These are phyloP conservation scores for Brassica nigra DNA, from an alignment of 345 rosid species.

Conservation along the genomic window DNA sequence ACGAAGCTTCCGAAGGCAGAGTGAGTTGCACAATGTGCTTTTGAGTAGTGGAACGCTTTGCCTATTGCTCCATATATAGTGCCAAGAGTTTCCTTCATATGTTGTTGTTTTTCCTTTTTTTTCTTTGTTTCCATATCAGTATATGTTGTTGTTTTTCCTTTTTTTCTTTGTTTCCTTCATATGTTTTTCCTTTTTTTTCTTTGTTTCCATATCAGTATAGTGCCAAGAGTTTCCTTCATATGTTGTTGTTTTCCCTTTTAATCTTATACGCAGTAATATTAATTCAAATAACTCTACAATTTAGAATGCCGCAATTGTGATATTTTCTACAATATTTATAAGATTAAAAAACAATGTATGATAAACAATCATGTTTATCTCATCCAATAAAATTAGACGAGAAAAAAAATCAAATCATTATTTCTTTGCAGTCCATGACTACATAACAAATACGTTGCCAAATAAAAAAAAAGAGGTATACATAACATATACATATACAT, in stretches of 20 bases:
- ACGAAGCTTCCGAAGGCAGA: constrained; percentile 2
- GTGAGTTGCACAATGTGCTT: background rate
- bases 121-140: background rate
- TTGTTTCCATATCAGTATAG: background rate
- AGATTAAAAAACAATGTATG: background rate
- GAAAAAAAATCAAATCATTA: background rate
- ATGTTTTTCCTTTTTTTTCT: too few species aligned
- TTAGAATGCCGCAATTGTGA: background rate
- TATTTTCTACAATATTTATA: background rate
- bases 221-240: background rate
- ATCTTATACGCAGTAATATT: background rate
- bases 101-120: background rate
- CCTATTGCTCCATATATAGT: background rate
- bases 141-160: too few species aligned
- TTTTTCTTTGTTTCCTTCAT: too few species aligned
- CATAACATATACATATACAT: background rate
- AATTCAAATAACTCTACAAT: background rate
- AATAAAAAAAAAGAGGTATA: too few species aligned
- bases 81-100: background rate
- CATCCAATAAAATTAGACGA: background rate
- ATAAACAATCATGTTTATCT: background rate
- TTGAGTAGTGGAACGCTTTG: background rate
- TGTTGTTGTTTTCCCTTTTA: background rate
- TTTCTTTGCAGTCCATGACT: background rate
- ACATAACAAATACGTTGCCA: background rate